A percentile compares a stretch with the other conserved stretches of the same genome.
Conservation (phyloP, 2,329 filamentous ascomycete genomes). For the Microsporum canis region DNA sequence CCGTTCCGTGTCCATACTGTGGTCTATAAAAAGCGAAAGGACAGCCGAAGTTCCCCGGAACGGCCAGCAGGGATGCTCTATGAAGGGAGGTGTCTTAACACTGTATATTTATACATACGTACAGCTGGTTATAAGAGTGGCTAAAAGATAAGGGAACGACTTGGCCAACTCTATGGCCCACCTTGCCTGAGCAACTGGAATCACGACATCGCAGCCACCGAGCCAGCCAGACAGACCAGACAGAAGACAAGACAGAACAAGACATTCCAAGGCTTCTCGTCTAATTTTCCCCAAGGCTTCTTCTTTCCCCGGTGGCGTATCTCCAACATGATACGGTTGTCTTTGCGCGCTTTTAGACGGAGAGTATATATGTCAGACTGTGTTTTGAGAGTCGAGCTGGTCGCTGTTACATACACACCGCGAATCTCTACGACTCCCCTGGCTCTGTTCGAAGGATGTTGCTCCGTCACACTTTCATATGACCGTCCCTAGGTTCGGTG, state of each 20-base stretch:
- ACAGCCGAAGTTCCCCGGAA: too few species aligned
- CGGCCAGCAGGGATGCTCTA: neutral
- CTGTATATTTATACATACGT: too few species aligned
- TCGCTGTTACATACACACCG: neutral
- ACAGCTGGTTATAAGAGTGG: neutral
- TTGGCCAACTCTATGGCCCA: constrained; percentile 3
- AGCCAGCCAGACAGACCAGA: neutral
- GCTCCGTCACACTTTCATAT: too few species aligned
- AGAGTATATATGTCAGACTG: neutral
- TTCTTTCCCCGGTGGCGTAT: neutral
- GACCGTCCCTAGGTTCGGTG: too few species aligned
- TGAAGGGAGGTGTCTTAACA: neutral
- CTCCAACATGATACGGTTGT: neutral
- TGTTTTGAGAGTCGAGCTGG: neutral
- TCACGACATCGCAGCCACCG: constrained; percentile 2
- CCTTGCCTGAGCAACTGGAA: neutral
- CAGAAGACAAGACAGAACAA: neutral
- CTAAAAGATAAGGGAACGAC: neutral
- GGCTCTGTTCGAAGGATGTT: neutral
- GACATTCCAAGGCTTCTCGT: neutral
- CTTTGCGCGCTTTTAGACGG: neutral
- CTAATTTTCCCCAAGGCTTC: neutral
- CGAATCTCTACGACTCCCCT: neutral
- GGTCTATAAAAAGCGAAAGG: too few species aligned
- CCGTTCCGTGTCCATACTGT: too few species aligned